A percentile compares a stretch with the other conserved stretches of the same genome.
Evolutionary conservation across 768 basidiomycete genomes (phyloP).

Genomic region (Boletus edulis): DNA sequence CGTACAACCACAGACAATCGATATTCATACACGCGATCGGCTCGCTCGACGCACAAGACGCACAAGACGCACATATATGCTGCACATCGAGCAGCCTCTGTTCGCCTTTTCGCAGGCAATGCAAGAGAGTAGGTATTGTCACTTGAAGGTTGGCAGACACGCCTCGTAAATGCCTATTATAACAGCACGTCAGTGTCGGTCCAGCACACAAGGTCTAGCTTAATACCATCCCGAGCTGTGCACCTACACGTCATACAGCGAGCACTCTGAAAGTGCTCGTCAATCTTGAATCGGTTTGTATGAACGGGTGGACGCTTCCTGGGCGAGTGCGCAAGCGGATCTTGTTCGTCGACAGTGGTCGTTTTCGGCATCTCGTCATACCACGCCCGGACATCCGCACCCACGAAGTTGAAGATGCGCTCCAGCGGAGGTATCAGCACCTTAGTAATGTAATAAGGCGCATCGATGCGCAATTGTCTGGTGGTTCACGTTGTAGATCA

Average conservation of each 20-base stretch:
- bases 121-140: no score
- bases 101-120: no score
- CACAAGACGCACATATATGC: conserved; percentile 4
- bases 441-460: conserved; percentile 81
- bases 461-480: conserved; percentile 78
- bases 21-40: conserved; percentile 49
- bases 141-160: no score
- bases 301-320: conserved; percentile 28
- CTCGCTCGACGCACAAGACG: conserved; percentile 42
- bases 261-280: conserved; percentile 70
- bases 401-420: conserved; percentile 76
- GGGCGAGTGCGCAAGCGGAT: conserved; percentile 36
- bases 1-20: conserved; percentile 84
- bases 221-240: no score
- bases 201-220: no score
- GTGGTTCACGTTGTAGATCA: neutral
- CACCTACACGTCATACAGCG: conserved; percentile 49
- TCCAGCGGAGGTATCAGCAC: conserved; percentile 89
- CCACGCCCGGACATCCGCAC: conserved; percentile 1
- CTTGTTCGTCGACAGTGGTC: conserved; percentile 35
- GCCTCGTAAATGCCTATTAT: no score
- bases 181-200: no score
- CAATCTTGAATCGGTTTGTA: conserved; percentile 52
- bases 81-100: no score
- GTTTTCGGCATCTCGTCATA: conserved; percentile 7